Evolutionary conservation across 2,329 filamentous ascomycete genomes (phyloP), one percentile per base, ranked within the genome.

Genomic region (Magnaporthales sp.): DNA sequence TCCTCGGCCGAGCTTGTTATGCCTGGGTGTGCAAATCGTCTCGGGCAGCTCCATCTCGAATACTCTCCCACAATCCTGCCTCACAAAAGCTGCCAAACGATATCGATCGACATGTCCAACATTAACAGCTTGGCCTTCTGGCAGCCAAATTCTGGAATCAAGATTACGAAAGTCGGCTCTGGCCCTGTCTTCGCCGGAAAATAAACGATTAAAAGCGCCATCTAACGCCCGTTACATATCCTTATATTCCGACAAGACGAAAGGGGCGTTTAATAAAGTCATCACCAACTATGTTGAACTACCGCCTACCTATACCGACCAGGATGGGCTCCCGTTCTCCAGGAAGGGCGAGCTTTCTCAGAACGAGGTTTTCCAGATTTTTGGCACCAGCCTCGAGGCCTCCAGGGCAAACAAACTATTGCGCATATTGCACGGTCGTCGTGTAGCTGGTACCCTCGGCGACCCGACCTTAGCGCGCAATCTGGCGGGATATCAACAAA

Each of bases 391-490:
- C 13, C 77, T 87, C 62, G 75, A 77, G 68, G 73, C 78, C 0
- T 69, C 71, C 3, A 71, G 74, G 5, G 87, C 82, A 24, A 89
- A 89, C 72, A 76, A 75, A 61, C 74, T 89, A 60, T 75, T 89
- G 64, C 78, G 79, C 65, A 84, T 89, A 64, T 75, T 89, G 13
- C 87, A 90, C 72, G 87, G 87, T 9, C 82, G 86, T 46, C 80
- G 87, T 56, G 85, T 90, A 26, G 86, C 87, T 8, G 87, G 87
- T 38, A 88, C 86, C 3, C 77, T 89, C 58, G 81, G 86, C 11
- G 87, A 89, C 71, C 86, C 86, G 2, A 77, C 76, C 4, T 79
- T 84, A 63, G 75, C 76, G 46, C 69, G 76, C 29, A 81, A 86
- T 69, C 86, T 84, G 30, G 75, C 75, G 2, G 71, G 74, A 10